Base-by-base conservation (phyloP, 1,284 basidiomycete genomes). In the Pseudozyma tsukubaensis region DNA sequence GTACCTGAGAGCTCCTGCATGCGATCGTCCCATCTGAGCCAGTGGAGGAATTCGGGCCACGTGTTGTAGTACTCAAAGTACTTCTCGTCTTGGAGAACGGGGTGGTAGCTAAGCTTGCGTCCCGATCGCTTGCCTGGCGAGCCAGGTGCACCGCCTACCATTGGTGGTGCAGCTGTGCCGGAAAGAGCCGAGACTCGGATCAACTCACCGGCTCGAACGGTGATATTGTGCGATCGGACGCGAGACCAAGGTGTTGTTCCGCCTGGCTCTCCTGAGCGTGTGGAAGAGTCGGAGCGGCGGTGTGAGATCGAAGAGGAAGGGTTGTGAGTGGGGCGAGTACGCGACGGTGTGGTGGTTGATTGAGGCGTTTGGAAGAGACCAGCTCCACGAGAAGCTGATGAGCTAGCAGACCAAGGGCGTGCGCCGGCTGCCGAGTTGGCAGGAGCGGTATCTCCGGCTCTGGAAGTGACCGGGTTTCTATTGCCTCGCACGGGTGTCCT, bases 31-130 rank as follows among this genome's bases (percentile, higher is more conserved):
- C 81, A 82, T 16, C 32, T 40, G 18, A 83, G 65, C 81, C 81
- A 83, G 48, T 73, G 56, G 35, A 83, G 69, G 72, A 81, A 83
- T 16, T 66, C 63, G n/a, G 77, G 71, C 73, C 80, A 72, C 35
- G 63, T 74, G 47, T 71, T 64, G 60, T 80, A 76, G 49, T 80
- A 69, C 47, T 82, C 76, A 19, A 73, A 64, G 34, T 72, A 74
- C 61, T 74, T 70, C 37, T 75, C 77, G 42, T 80, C 80, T 36
- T 75, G 71, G 8, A 83, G 58, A 24, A 77, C 65, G 0, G 78
- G 77, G 4, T 60, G 50, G 52, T 82, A 83, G 48, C 53, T 68
- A 34, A 72, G 60, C 40, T 56, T 57, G 48, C 61, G 59, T 37
- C 77, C 71, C 32, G 70, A 72, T 42, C 78, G 62, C 29, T 79